Evolutionary conservation across 495 filamentous ascomycete genomes (phyloP), one percentile per base, ranked within the genome.

Genomic region (Trichoderma orchidacearum): DNA sequence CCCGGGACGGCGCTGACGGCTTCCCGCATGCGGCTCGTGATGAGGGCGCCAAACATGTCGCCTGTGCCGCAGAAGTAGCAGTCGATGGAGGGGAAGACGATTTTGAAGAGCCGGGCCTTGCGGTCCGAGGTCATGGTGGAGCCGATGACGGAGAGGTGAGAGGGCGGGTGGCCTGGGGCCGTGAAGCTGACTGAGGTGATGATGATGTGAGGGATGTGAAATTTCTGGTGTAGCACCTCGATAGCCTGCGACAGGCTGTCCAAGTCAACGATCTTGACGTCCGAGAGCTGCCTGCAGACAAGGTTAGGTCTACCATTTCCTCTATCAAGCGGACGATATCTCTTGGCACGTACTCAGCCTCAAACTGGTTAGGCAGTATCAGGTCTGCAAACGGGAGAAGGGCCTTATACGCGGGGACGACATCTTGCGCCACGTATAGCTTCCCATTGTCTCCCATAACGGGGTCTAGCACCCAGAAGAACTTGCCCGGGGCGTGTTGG

Each of bases 401-500:
- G 13, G 75, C 77, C 67, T 86, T 90, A 68, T 96, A 98, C n/a
- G 85, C 87, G 0, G 90, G 90, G 30, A 96, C 85, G 3, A 93
- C 89, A 57, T 93, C 88, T 58, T 90, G 82, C 23, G 81, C 85
- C 50, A 98, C 90, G 67, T 98, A 98, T 21, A 97, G 73, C 34
- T 80, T 81, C 31, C 89, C 94, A 63, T 95, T 86, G 64, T 98
- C 93, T 45, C 93, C 93, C 93, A 98, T 98, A 13, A 98, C 94
- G 0, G 93, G 93, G 67, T 98, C 93, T 45, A 98, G 75, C n/a
- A 95, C 85, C 91, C 91, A 96, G 70, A 96, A 96, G 72, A 96
- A 93, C 25, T 80, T 83, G 0, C 90, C 90, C 0, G 85, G 81
- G 30, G 80, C 80, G 30, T 72, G 70, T 5, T 80, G 77, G 23